Evolutionary conservation across 202 grass and related monocot genomes (phyloP), one percentile per base, ranked within the genome.

Genomic region (Bolboschoenoplectus hybrid): DNA sequence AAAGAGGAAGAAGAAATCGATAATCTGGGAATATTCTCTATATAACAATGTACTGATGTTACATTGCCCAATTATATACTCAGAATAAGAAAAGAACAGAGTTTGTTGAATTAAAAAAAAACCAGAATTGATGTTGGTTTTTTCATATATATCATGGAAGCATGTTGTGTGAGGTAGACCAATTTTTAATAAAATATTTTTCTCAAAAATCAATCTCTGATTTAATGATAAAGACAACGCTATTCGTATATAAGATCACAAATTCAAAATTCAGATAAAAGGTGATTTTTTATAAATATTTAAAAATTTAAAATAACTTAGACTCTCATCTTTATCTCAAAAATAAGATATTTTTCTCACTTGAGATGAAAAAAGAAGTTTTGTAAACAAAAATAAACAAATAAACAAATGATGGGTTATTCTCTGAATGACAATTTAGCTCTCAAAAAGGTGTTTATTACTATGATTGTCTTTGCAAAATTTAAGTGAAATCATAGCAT

Each of bases 401-500:
- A 14, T 12, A 36, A 66, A 34, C 12, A 41, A 6, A 45, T n/a
- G 8, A 67, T 40, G 64, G 12, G 10, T n/a, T 39, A 78, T 57
- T 78, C 74, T 57, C 2, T 77, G 32, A 58, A 60, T 41, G 53
- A 80, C n/a, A 73, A 74, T 50, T 74, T 50, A 2, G 45, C 50
- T 50, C 7, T 80, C 36, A 61, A 41, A 80, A 80, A 43, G 52
- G 38, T 10, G 35, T 41, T 79, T 43, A 55, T 11, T 35, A 40
- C 47, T 55, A 76, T 53, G 17, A 11, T 10, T 60, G 38, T 9
- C 3, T 50, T 50, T 47, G 7, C 67, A 49, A 16, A 82, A 67
- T 49, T 65, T 43, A 67, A 47, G 19, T 51, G 5, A 82, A 82
- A 51, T 65, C 7, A 63, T 34, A 32, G 12, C 60, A 82, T 66